These are phyloP conservation scores for Adenanthera pavonina DNA, from an alignment of 306 rosid genomes.

Conservation along the genomic window DNA sequence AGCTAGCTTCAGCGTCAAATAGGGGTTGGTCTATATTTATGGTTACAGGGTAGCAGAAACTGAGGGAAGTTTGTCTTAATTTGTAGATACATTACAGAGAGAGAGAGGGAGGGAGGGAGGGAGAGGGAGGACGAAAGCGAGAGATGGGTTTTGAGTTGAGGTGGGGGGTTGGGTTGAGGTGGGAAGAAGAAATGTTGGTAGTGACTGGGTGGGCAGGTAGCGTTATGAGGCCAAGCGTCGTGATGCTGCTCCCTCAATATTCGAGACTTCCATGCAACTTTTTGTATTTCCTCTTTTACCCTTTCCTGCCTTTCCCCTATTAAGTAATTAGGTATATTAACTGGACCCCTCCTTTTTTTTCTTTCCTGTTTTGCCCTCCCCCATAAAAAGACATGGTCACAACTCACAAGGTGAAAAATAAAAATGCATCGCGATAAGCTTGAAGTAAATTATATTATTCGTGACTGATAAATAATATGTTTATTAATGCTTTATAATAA, in stretches of 20 bases:
- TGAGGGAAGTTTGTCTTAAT: not conserved
- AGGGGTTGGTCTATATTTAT: not conserved
- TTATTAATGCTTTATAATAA: not conserved
- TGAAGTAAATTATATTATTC: too few species aligned
- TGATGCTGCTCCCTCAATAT: not conserved
- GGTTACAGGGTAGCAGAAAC: not conserved
- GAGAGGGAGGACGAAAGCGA: not conserved
- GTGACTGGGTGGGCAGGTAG: not conserved
- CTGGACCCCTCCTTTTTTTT: not conserved
- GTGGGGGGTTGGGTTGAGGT: not conserved
- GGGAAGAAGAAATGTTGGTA: not conserved
- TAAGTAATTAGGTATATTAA: not conserved
- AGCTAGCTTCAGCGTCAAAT: not conserved
- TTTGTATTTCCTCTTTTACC: not conserved
- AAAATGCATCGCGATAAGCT: too few species aligned
- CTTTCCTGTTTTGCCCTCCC: not conserved
- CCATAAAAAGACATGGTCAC: too few species aligned
- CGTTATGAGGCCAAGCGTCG: not conserved
- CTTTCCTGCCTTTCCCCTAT: not conserved
- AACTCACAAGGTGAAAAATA: too few species aligned
- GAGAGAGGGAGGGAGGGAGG: not conserved
- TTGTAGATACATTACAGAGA: not conserved
- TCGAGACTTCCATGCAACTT: constrained; percentile 12
- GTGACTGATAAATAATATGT: too few species aligned
- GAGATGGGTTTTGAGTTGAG: not conserved